These are phyloP conservation scores for Radiomyces spectabilis DNA, from an alignment of 192 early-diverging fungal genomes.

Conservation along the genomic window DNA sequence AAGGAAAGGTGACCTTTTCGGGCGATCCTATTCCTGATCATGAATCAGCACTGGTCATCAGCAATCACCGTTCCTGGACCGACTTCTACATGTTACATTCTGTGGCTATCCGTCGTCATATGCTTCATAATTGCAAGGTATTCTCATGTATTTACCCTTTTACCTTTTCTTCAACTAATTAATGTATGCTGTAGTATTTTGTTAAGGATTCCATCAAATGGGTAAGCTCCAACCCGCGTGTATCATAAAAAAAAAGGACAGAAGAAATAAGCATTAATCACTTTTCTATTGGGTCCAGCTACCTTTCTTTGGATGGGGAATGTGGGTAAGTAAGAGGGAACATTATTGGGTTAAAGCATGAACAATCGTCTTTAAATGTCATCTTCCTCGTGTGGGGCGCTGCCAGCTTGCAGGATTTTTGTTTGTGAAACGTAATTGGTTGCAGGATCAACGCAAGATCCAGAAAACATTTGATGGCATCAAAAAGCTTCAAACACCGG, in stretches of 20 bases:
- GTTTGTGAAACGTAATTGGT: slow-evolving; percentile 50
- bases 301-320: slow-evolving; percentile 55
- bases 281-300: slow-evolving; percentile 21
- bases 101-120: slow-evolving; percentile 38
- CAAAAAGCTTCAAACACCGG: slow-evolving; percentile 38
- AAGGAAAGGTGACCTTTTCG: slow-evolving; percentile 46
- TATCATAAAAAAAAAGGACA: background rate
- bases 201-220: slow-evolving; percentile 55
- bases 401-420: slow-evolving; percentile 44
- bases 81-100: slow-evolving; percentile 53
- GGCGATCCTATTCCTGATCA: slow-evolving; percentile 38
- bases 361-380: background rate
- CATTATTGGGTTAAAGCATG: no score
- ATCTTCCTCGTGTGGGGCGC: background rate
- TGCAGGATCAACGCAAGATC: slow-evolving; percentile 40
- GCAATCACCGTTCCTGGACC: slow-evolving; percentile 46
- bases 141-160: background rate
- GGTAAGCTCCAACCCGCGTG: slow-evolving; percentile 14
- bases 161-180: background rate
- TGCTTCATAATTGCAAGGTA: slow-evolving; percentile 47
- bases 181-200: slow-evolving; percentile 45
- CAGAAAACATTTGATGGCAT: slow-evolving; percentile 42
- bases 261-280: background rate
- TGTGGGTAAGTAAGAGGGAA: slow-evolving; percentile 39
- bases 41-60: slow-evolving; percentile 47